phyloP scores from a whole-genome alignment of 1,284 basidiomycete species.

The Wolfiporia cocos region DNA sequence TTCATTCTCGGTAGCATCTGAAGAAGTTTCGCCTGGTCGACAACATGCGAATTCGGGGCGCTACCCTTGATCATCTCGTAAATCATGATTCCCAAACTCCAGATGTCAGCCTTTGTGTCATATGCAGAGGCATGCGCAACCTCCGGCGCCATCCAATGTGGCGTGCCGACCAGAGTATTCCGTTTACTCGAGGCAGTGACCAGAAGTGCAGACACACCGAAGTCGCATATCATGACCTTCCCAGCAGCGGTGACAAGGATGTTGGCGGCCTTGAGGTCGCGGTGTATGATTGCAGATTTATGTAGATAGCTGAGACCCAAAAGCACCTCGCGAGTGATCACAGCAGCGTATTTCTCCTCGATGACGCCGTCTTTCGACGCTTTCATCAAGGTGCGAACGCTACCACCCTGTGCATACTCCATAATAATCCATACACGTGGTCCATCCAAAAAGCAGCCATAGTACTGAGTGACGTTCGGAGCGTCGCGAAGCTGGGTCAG shows the following conservation, averaged over 20 bases:
- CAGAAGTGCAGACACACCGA: slow-evolving; percentile 93
- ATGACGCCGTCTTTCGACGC: slow-evolving; percentile 79
- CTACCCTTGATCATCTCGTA: slow-evolving; percentile 96
- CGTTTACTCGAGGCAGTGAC: slow-evolving; percentile 85
- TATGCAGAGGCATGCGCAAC: slow-evolving; percentile 88
- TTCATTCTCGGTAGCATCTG: slow-evolving; percentile 87
- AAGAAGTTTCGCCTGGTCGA: slow-evolving; percentile 84
- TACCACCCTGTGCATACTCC: slow-evolving; percentile 97
- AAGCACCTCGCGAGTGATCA: slow-evolving; percentile 90
- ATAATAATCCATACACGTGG: slow-evolving; percentile 98
- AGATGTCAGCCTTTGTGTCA: slow-evolving; percentile 94
- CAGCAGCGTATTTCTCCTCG: slow-evolving; percentile 85
- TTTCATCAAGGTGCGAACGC: slow-evolving; percentile 85
- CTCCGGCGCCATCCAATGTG: slow-evolving; percentile 99
- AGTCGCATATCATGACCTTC: slow-evolving; percentile 93
- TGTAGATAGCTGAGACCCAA: slow-evolving; percentile 86
- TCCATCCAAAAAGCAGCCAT: slow-evolving; percentile 92
- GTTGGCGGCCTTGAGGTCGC: slow-evolving; percentile 97
- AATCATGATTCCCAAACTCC: slow-evolving; percentile 93
- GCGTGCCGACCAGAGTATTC: slow-evolving; percentile 93
- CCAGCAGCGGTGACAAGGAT: slow-evolving; percentile 84
- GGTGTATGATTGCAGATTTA: slow-evolving; percentile 91
- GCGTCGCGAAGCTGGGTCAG: slow-evolving; percentile 85
- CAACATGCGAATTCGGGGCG: slow-evolving; percentile 81
- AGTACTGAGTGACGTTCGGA: slow-evolving; percentile 94